Evolutionary conservation across 2,329 filamentous ascomycete genomes (phyloP).

Genomic region (Xylaria sp.): DNA sequence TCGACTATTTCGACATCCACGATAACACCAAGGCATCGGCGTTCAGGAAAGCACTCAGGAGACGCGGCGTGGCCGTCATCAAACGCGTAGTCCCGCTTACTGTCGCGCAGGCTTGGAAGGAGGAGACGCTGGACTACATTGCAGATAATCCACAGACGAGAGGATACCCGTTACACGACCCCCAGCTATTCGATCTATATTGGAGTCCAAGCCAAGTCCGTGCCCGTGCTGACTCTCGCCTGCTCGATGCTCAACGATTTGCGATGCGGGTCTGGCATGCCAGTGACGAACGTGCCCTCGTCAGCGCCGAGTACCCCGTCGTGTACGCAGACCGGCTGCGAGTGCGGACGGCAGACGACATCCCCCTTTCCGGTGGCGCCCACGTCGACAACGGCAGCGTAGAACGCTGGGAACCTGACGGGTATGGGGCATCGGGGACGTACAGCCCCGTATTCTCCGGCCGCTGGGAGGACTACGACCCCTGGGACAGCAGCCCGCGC

Average conservation of each 20-base stretch:
- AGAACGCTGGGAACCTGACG: constrained; percentile 77
- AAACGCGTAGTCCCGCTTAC: constrained; percentile 71
- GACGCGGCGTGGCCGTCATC: constrained; percentile 72
- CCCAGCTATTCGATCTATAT: constrained; percentile 78
- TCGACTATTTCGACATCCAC: constrained; percentile 54
- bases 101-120: constrained; percentile 72
- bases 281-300: constrained; percentile 57
- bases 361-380: constrained; percentile 73
- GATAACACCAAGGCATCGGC: constrained; percentile 41
- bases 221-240: constrained; percentile 71
- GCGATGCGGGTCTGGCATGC: constrained; percentile 72
- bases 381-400: constrained; percentile 80
- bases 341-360: constrained; percentile 76
- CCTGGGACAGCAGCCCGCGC: constrained; percentile 79
- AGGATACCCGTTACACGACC: constrained; percentile 71
- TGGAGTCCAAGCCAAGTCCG: constrained; percentile 75
- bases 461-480: constrained; percentile 81
- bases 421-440: constrained; percentile 73
- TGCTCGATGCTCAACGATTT: constrained; percentile 69
- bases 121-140: constrained; percentile 72
- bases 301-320: constrained; percentile 65
- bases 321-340: constrained; percentile 77
- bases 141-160: constrained; percentile 67
- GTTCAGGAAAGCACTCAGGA: constrained; percentile 54
- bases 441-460: constrained; percentile 81